phyloP scores from a whole-genome alignment of 768 basidiomycete species.

The Cyclocybe cylindracea region DNA sequence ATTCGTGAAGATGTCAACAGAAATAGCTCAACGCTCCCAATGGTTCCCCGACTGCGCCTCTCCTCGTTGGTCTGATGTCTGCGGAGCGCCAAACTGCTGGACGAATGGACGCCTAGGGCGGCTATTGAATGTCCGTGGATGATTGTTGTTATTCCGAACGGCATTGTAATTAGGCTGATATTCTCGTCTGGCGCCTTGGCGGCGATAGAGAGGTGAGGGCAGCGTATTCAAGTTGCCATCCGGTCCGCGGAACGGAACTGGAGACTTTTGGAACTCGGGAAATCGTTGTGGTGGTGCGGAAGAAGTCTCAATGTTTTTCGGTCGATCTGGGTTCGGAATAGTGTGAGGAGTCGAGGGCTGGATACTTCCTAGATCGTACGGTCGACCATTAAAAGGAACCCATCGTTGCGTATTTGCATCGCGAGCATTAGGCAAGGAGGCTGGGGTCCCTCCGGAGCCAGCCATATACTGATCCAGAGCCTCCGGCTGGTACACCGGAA shows the following conservation, averaged over 20 bases:
- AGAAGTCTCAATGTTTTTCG: slow-evolving; percentile 9
- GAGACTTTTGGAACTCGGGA: slow-evolving; percentile 5
- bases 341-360: neutral
- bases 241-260: slow-evolving; percentile 8
- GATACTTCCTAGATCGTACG: slow-evolving; percentile 3
- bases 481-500: slow-evolving; percentile 71
- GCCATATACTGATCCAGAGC: slow-evolving; percentile 72
- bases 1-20: neutral
- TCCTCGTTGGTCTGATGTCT: slow-evolving; percentile 4
- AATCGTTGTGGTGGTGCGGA: slow-evolving; percentile 11
- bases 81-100: slow-evolving; percentile 12
- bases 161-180: slow-evolving; percentile 12
- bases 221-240: slow-evolving; percentile 9
- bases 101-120: slow-evolving; percentile 16
- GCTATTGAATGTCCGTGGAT: slow-evolving; percentile 17
- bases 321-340: slow-evolving; percentile 4
- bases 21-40: slow-evolving; percentile 17
- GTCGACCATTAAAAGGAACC: slow-evolving; percentile 19
- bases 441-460: slow-evolving; percentile 30
- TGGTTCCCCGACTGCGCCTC: no score
- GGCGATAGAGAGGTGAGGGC: slow-evolving; percentile 19
- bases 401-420: slow-evolving; percentile 16
- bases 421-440: slow-evolving; percentile 11
- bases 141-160: slow-evolving; percentile 9
- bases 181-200: slow-evolving; percentile 19